Evolutionary conservation across 176 grass and related monocot genomes (phyloP).

Genomic region (Tillandsia fasciculata): DNA sequence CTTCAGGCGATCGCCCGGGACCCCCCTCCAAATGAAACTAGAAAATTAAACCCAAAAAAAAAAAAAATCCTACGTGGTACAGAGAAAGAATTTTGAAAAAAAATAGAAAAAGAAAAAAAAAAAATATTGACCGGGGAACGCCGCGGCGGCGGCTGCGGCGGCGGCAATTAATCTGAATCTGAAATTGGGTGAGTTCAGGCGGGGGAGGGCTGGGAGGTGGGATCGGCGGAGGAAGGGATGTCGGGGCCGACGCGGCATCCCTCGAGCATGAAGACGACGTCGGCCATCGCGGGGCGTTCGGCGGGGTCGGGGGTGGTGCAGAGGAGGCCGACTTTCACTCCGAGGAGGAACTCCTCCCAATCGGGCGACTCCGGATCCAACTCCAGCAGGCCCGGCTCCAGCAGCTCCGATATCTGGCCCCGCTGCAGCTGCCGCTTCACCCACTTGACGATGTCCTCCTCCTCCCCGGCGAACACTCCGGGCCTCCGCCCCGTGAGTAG

Average conservation of each 20-base stretch:
- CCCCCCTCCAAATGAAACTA: neutral
- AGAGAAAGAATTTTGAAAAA: neutral
- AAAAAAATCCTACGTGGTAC: too few species aligned
- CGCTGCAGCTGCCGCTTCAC: constrained; percentile 92
- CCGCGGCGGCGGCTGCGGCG: constrained; percentile 4
- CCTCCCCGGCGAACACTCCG: constrained; percentile 89
- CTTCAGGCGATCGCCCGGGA: neutral
- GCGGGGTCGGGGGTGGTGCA: constrained; percentile 78
- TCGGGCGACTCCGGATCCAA: constrained; percentile 90
- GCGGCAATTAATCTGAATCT: constrained; percentile 19
- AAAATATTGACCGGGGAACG: constrained; percentile 15
- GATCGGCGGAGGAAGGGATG: constrained; percentile 86
- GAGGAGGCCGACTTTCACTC: constrained; percentile 88
- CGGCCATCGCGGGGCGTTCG: constrained; percentile 83
- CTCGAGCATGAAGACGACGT: constrained; percentile 99
- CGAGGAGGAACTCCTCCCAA: constrained; percentile 98
- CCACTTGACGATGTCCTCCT: constrained; percentile 99
- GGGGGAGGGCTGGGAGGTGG: constrained; percentile 80
- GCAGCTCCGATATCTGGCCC: constrained; percentile 70
- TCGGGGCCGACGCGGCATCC: constrained; percentile 92
- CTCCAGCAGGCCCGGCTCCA: constrained; percentile 89
- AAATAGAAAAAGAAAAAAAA: neutral
- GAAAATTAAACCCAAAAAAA: neutral
- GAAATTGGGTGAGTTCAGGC: constrained; percentile 27
- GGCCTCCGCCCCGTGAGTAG: constrained; percentile 84